Base-by-base conservation (phyloP, 2,329 filamentous ascomycete species). In the Tolypocladium pustulatum region DNA sequence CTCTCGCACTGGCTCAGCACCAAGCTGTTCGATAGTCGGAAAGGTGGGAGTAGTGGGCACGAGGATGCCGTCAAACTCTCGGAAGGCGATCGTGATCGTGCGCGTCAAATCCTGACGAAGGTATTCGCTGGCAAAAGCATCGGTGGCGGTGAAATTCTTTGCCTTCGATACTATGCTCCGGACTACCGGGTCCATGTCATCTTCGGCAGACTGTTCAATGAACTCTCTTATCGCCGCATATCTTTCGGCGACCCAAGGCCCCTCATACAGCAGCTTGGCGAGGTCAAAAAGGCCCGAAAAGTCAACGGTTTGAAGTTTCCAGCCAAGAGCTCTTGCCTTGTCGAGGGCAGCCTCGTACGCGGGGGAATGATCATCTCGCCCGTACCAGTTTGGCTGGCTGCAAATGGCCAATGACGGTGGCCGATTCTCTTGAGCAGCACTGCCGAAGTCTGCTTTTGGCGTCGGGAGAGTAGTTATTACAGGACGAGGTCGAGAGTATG, bases 1-100 rank as follows among this genome's bases (percentile, higher is more conserved):
- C 64, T 80, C 75, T 20, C 67, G 69, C 27, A 86, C 73, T 0
- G 82, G 82, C 49, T 83, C 78, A 3, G 69, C 69, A 1, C 74
- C 69, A 54, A 86, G 73, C 59, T 82, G 75, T 22, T 76, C 71
- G 3, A 84, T 74, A 0, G 77, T 82, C 43, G 75, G 76, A 61
- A 79, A 78, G 1, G 71, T 75, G 6, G 83, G 82, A 17, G 80
- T 72, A 0, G 83, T 85, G 0, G 83, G 83, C 1, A 85, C 81
- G 0, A 86, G 64, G 4, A 83, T 67, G 1, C 77, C 74, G 61
- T 82, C 79, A 36, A 78, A 78, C 1, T 65, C 65, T 1, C 66
- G 66, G 59, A 80, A 76, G 0, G 60, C 69, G 0, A 65, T 38
- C n/a, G 78, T 68, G 12, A 76, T 76, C 59, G 73, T 64, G 6